Evolutionary conservation across 73 alveolate genomes (phyloP), one percentile per base, ranked within the genome.

Genomic region (Stentor coeruleus): DNA sequence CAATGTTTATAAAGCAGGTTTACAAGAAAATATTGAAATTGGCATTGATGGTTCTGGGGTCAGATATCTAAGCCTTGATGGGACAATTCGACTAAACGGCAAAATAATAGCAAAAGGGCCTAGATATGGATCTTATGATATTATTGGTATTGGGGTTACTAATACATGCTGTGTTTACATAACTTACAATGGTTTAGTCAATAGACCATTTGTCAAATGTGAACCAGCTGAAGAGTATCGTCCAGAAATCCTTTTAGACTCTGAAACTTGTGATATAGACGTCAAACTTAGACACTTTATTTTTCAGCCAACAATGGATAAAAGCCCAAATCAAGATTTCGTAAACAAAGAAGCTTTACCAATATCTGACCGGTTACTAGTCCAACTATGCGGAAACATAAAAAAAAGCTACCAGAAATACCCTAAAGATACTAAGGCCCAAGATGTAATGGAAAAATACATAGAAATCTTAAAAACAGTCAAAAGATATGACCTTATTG

Each of bases 21-120:
- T 20, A 15, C n/a, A 31, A 1, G 79, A 66, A 66, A 31, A 66
- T 66, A 66, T 66, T 20, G 37, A 66, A 33, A 66, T 66, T 20
- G 79, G 79, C 49, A 33, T 66, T 66, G 79, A 66, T 66, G 79
- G 79, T 37, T 28, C 79, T 66, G 79, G 79, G 33, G 2, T 66
- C 11, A 26, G 14, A 26, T 66, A 66, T 2, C 36, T 28, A 20
- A 31, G 79, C 11, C n/a, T 14, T 66, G 37, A 20, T 20, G 79
- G 79, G 33, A 33, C 20, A 14, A 66, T 66, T 20, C 39, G 11
- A 28, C 79, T 14, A 1, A 20, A 66, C 33, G 79, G 37, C 36
- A 66, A 20, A 26, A 20, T 1, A 28, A 33, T 66, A 0, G 39
- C 36, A 20, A 20, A 2, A 11, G 79, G 42, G 36, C 79, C 79